Conservation (phyloP, 2,329 filamentous ascomycete species). For the Scedosporium minutisporum region DNA sequence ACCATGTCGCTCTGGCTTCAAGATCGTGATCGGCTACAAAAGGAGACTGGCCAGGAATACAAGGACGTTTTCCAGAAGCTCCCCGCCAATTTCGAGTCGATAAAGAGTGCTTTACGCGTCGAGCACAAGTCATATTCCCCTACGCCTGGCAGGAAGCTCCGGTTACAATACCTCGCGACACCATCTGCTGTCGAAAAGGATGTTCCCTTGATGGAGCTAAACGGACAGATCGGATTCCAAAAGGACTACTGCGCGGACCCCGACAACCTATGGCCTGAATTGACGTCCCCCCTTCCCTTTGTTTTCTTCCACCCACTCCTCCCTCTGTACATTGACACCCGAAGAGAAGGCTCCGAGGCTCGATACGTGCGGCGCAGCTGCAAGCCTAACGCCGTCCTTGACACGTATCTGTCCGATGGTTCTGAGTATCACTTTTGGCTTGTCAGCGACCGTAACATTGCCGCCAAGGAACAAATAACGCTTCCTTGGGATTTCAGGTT, state of each 20-base stretch:
- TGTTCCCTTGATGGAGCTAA: conserved; percentile 58
- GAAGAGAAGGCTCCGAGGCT: conserved; percentile 74
- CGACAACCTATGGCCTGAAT: conserved; percentile 58
- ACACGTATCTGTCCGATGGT: conserved; percentile 70
- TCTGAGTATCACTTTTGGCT: conserved; percentile 90
- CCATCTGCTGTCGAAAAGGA: conserved; percentile 45
- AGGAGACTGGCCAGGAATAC: conserved; percentile 55
- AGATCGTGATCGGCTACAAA: conserved; percentile 58
- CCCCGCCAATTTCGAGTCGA: conserved; percentile 31
- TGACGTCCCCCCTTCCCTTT: conserved; percentile 58
- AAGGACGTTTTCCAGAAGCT: conserved; percentile 58
- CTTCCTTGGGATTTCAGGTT: conserved; percentile 60
- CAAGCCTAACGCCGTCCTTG: conserved; percentile 76
- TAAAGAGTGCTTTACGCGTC: conserved; percentile 34
- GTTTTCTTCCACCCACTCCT: conserved; percentile 83
- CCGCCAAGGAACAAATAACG: conserved; percentile 52
- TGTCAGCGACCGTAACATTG: conserved; percentile 69
- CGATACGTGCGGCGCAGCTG: conserved; percentile 91
- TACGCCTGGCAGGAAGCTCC: conserved; percentile 45
- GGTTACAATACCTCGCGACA: conserved; percentile 58
- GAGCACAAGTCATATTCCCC: conserved; percentile 39
- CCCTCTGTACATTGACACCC: conserved; percentile 86
- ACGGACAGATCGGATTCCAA: conserved; percentile 65
- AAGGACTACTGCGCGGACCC: conserved; percentile 60
- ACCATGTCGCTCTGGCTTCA: conserved; percentile 70